Conservation (phyloP, 2,329 filamentous ascomycete genomes). For the Fusarium ambrosium region DNA sequence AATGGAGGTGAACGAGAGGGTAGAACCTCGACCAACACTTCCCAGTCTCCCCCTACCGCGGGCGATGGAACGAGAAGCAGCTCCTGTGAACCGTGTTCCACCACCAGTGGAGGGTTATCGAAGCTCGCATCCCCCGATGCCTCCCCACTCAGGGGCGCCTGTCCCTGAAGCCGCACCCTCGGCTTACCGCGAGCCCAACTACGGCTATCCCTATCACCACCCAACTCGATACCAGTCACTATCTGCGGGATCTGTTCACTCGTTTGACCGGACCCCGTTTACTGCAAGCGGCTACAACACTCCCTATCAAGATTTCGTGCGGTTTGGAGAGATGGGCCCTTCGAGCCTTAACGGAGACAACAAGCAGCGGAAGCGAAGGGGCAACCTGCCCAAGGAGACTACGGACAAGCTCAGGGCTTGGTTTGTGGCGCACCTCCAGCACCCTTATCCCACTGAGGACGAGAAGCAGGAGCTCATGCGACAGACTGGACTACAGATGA, state of each 20-base stretch:
- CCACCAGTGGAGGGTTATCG: conserved; percentile 55
- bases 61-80: conserved; percentile 53
- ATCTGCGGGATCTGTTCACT: conserved; percentile 59
- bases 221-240: conserved; percentile 61
- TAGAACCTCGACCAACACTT: conserved; percentile 54
- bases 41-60: conserved; percentile 57
- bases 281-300: conserved; percentile 57
- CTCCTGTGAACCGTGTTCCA: conserved; percentile 50
- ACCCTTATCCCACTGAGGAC: conserved; percentile 90
- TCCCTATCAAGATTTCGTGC: conserved; percentile 59
- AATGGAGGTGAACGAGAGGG: conserved; percentile 53
- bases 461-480: conserved; percentile 87
- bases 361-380: conserved; percentile 75
- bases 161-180: conserved; percentile 50
- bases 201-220: conserved; percentile 59
- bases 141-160: conserved; percentile 43
- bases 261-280: conserved; percentile 61
- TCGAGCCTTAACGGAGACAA: conserved; percentile 57
- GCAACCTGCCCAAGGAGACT: conserved; percentile 91
- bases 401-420: conserved; percentile 85
- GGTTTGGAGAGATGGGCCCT: conserved; percentile 57
- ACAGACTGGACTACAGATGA: conserved; percentile 82
- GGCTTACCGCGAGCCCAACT: conserved; percentile 52
- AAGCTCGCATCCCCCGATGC: conserved; percentile 44
- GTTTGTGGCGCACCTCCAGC: conserved; percentile 82